Percentiles rank a stretch among this genome's conserved stretches.
Evolutionary conservation across 495 filamentous ascomycete species (phyloP).

Genomic region (Xylaria curta): DNA sequence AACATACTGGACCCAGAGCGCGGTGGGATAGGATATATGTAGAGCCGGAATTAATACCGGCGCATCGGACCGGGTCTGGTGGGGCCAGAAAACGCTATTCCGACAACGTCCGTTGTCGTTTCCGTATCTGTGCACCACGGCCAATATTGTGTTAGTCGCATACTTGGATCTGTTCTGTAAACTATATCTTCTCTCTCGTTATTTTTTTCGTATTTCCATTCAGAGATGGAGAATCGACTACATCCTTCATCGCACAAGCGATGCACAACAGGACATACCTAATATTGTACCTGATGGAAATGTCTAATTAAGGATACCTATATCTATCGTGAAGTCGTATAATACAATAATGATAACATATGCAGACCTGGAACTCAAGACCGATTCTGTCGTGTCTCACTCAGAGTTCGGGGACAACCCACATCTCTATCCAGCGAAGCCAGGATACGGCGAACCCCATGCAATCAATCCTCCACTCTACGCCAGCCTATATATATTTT

Average conservation of each 20-base stretch:
- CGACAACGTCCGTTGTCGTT: neutral
- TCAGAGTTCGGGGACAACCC: neutral
- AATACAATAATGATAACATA: slow-evolving; percentile 19
- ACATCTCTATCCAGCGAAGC: slow-evolving; percentile 6
- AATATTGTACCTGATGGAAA: too few species aligned
- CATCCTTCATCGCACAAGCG: neutral
- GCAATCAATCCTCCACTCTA: neutral
- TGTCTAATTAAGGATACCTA: neutral
- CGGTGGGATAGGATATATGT: neutral
- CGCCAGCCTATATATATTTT: slow-evolving; percentile 1
- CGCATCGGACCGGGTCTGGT: neutral
- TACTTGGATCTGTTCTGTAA: neutral
- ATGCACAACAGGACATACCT: neutral
- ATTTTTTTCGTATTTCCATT: neutral
- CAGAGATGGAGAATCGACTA: too few species aligned
- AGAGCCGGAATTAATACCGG: neutral
- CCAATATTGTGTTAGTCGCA: neutral
- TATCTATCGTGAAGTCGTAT: slow-evolving; percentile 13
- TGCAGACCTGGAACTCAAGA: neutral
- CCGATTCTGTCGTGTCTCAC: neutral
- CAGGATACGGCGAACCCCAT: neutral
- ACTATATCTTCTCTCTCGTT: too few species aligned
- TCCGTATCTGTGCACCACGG: neutral
- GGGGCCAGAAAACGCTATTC: neutral
- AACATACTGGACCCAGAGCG: neutral